A percentile compares a stretch with the other conserved stretches of the same genome.
phyloP scores from a whole-genome alignment of 192 early-diverging fungal genomes.

The Rhizophagus sp. region DNA sequence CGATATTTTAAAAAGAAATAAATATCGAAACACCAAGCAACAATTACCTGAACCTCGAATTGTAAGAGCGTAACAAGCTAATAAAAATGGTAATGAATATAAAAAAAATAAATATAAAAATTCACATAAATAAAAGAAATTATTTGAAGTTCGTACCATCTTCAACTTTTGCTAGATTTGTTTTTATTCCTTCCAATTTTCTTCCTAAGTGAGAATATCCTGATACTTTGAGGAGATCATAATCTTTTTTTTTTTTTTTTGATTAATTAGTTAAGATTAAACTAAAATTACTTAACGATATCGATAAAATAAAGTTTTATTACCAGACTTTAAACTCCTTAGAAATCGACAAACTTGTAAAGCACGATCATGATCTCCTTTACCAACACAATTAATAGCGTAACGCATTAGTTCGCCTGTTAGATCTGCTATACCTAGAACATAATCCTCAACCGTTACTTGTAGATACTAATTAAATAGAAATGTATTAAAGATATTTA shows the following conservation, averaged over 20 bases:
- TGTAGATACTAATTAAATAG: constrained; percentile 33
- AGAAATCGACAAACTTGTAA: constrained; percentile 38
- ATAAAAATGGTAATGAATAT: background rate
- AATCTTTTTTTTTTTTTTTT: constrained; percentile 31
- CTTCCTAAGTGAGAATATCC: background rate
- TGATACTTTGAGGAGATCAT: constrained; percentile 19
- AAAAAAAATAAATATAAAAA: background rate
- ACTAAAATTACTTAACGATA: background rate
- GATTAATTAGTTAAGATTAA: background rate
- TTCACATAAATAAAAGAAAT: background rate
- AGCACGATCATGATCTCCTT: constrained; percentile 35
- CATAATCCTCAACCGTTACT: constrained; percentile 52
- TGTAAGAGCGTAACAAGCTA: constrained; percentile 10
- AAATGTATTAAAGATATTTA: no score
- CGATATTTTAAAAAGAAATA: background rate
- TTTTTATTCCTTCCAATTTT: constrained; percentile 38
- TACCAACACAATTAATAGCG: constrained; percentile 52
- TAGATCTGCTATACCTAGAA: constrained; percentile 60
- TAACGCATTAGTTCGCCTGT: constrained; percentile 65
- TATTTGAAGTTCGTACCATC: constrained; percentile 32
- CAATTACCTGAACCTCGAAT: background rate
- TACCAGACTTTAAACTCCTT: constrained; percentile 35
- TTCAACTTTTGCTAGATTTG: constrained; percentile 45
- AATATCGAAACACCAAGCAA: background rate
- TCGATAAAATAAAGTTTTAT: background rate